Conservation (phyloP, 179 eudicot species). For the Sideroxylon spinosum region DNA sequence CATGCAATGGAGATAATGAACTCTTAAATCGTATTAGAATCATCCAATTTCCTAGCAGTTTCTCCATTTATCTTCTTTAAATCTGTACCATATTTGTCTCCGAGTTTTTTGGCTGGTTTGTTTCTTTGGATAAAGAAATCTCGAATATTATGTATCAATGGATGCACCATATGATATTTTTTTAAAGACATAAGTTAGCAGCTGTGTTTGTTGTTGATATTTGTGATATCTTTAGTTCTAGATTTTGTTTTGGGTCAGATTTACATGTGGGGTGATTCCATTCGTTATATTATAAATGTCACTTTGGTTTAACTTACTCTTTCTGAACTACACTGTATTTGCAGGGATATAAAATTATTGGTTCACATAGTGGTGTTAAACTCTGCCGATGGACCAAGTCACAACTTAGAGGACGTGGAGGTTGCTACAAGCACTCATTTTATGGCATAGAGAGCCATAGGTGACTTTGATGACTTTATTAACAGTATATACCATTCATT, state of each 20-base stretch:
- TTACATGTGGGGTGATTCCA: background rate
- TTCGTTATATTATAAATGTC: background rate
- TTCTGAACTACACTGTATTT: background rate
- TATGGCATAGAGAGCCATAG: constrained; percentile 99
- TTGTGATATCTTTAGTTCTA: background rate
- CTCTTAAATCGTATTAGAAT: background rate
- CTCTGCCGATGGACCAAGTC: constrained; percentile 96
- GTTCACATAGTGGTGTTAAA: constrained; percentile 99
- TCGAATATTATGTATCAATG: background rate
- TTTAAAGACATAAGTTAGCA: background rate
- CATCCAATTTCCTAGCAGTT: background rate
- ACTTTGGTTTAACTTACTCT: background rate
- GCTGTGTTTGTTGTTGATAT: background rate
- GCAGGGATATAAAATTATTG: constrained; percentile 98
- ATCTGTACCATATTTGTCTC: background rate
- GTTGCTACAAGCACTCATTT: constrained; percentile 98
- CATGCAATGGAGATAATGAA: background rate
- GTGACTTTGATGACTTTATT: constrained; percentile 27
- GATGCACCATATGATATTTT: background rate
- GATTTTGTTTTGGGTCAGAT: background rate
- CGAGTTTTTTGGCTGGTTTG: background rate
- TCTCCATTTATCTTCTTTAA: background rate
- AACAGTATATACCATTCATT: background rate
- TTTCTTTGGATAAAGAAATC: background rate
- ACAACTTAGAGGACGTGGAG: constrained; percentile 99